Conservation (phyloP, 345 rosid species). For the Garcia nutans region DNA sequence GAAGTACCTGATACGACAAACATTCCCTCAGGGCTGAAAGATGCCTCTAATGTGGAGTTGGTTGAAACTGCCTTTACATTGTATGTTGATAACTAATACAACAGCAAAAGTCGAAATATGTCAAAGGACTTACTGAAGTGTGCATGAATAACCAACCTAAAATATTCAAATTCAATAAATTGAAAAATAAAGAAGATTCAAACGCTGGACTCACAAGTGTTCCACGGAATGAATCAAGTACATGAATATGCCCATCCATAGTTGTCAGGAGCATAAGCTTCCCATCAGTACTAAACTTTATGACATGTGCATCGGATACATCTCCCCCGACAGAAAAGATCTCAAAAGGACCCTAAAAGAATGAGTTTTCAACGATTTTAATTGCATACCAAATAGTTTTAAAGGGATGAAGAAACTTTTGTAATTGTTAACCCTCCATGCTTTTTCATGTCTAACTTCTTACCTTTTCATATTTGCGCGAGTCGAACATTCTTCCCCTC, state of each 20-base stretch:
- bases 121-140: conserved; percentile 13
- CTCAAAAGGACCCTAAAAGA: conserved; percentile 76
- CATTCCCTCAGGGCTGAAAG: conserved; percentile 96
- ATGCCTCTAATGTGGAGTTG: conserved; percentile 85
- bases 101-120: conserved; percentile 12
- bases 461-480: conserved; percentile 93
- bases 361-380: conserved; percentile 14
- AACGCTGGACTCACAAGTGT: conserved; percentile 53
- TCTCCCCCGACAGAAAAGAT: conserved; percentile 88
- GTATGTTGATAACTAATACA: conserved; percentile 65
- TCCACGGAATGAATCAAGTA: conserved; percentile 91
- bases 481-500: conserved; percentile 92
- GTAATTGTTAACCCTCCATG: conserved; percentile 12
- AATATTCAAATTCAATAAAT: background rate
- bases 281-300: conserved; percentile 89
- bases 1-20: conserved; percentile 78
- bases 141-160: background rate
- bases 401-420: background rate
- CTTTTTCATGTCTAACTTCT: conserved; percentile 11
- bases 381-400: conserved; percentile 12
- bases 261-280: conserved; percentile 94
- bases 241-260: conserved; percentile 82
- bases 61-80: conserved; percentile 80
- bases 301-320: conserved; percentile 76
- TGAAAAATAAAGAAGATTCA: background rate